Base-by-base conservation (phyloP, 169 alveolate species). In the Plasmodium adleri region DNA sequence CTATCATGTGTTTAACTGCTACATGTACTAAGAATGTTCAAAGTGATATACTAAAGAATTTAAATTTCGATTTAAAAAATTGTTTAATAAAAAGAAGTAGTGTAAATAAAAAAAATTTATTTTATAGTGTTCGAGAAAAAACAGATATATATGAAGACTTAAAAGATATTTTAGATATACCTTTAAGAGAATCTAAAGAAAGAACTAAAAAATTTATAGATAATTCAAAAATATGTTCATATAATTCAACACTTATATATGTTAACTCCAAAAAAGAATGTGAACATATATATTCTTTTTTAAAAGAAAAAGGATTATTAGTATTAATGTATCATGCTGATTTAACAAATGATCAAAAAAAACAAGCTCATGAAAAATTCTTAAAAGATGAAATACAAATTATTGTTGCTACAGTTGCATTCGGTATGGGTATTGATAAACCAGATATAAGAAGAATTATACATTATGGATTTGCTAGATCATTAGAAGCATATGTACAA, bases 401-500 rank as follows among this genome's bases (percentile, higher is more conserved):
- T 3, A 96, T 98, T 72, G 99, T 98, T 3, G 99, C 99, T n/a
- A 98, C 99, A 1, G 97, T 98, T 20, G 99, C 99, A 15, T 99
- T 99, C 92, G 99, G 99, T 20, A 97, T 99, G 99, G 99, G 99
- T 39, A 98, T 99, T 50, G 98, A 99, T 94, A 99, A 99, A 94
- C 95, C 96, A 28, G 99, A 98, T 92, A 99, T 98, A 13, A 95
- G 99, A 74, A 98, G 98, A 92, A 99, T 99, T 7, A 96, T 99
- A 10, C 99, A 99, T 88, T 95, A 94, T 74, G 96, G 99, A 1
- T 90, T 99, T 88, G 99, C 99, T 15, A 98, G 98, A 72, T 97
- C 99, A 9, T 93, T 98, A 45, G 99, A 99, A 94, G 97, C 97
- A 83, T 99, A 98, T 91, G 97, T 97, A 71, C 99, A 98, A 96